Base-by-base conservation (phyloP, 257 asterid genomes). In the Penstemon barbatus region DNA sequence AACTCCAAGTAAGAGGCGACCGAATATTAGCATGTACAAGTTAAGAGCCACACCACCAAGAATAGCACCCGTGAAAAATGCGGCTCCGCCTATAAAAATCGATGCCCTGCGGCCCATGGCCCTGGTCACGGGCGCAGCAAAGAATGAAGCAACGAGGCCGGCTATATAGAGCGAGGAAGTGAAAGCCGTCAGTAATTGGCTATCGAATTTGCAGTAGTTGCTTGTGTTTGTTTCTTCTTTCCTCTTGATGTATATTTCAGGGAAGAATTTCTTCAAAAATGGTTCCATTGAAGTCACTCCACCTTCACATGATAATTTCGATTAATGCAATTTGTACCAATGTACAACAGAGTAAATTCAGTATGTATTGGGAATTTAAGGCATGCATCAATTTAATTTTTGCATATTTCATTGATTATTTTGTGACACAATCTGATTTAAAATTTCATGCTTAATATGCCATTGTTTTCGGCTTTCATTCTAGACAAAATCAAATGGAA, bases 261-360 rank as follows among this genome's bases (percentile, higher is more conserved):
- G 87, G 65, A 81, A 86, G 70, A 86, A 86, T n/a, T 78, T 68
- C 74, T 71, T 72, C 75, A 83, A 53, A 58, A 86, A 86, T 4
- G 82, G 66, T 8, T 65, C 86, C 87, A 83, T 86, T 4, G 87
- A 83, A 7, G 83, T 77, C 66, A 86, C 86, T 25, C 91, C 88
- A 66, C 88, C 88, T 82, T 65, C 65, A 70, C 51, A 70, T 48
- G 7, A n/a, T 78, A 84, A 46, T 68, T 25, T 25, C 33, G 3
- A 25, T 25, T 1, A 25, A 25, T 25, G 33, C 33, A 25, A 25
- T 25, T 25, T 1, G 33, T 25, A 25, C 33, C 33, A 25, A 25
- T 25, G 33, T 25, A 25, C 33, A 25, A 25, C 33, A 25, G 33
- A 25, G 33, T 25, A 25, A 25, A 25, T 25, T 25, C 33, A 25